Percentiles rank a stretch among this genome's conserved stretches.
Evolutionary conservation across 306 rosid genomes (phyloP).

Genomic region (Oxytropis ochrocephala): DNA sequence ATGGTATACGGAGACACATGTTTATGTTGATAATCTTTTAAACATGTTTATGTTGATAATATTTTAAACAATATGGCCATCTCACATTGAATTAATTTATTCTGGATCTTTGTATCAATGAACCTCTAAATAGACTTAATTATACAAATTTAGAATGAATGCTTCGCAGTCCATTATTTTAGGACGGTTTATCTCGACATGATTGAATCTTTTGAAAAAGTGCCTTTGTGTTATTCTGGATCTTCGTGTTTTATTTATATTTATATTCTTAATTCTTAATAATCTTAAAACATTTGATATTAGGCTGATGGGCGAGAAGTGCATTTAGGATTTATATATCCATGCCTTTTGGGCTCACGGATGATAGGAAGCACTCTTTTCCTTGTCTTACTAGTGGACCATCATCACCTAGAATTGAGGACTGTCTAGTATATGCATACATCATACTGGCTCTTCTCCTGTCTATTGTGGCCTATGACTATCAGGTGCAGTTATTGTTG

Average conservation of each 20-base stretch:
- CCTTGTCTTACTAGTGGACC: slow-evolving; percentile 79
- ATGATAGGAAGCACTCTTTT: slow-evolving; percentile 89
- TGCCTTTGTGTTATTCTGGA: slow-evolving; percentile 15
- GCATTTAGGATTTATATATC: slow-evolving; percentile 74
- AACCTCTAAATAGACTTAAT: slow-evolving; percentile 6
- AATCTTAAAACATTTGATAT: slow-evolving; percentile 26
- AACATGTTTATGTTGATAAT: not conserved
- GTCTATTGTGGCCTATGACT: slow-evolving; percentile 71
- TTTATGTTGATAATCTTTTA: too few species aligned
- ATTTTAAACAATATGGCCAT: not conserved
- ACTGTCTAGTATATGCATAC: slow-evolving; percentile 60
- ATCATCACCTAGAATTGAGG: slow-evolving; percentile 67
- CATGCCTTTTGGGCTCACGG: slow-evolving; percentile 76
- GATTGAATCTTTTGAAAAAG: not conserved
- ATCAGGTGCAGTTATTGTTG: slow-evolving; percentile 54
- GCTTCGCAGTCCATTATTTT: not conserved
- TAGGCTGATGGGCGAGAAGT: slow-evolving; percentile 98
- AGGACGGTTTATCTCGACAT: not conserved
- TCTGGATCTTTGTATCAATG: slow-evolving; percentile 7
- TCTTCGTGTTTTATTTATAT: not conserved
- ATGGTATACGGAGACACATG: slow-evolving; percentile 11
- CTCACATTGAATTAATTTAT: slow-evolving; percentile 9
- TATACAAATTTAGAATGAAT: not conserved
- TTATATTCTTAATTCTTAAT: not conserved
- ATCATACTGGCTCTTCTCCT: slow-evolving; percentile 50